Conservation (phyloP, 1,139 yeast genomes). For the Suhomyces chickasaworum region DNA sequence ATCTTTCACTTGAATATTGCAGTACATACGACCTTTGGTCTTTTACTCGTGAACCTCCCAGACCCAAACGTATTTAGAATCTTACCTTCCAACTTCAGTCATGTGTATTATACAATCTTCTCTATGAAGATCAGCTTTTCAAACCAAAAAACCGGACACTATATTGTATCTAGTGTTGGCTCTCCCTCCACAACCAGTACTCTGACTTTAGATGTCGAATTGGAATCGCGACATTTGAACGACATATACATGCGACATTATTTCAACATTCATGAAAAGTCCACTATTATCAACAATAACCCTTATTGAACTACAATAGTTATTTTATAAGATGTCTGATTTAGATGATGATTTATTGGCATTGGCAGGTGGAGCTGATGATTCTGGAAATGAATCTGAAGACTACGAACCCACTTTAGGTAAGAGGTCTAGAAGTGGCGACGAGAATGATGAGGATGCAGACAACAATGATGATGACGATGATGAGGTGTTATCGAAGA, state of each 20-base stretch:
- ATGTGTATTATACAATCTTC: too few relatives aligned
- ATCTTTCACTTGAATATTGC: conserved; percentile 8
- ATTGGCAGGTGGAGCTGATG: conserved; percentile 73
- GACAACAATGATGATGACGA: conserved; percentile 19
- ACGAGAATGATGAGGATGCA: conserved; percentile 17
- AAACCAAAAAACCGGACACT: too few relatives aligned
- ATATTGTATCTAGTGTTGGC: too few relatives aligned
- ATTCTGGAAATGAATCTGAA: conserved; percentile 32
- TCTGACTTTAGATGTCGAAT: background rate
- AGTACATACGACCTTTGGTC: conserved; percentile 6
- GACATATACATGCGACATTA: conserved; percentile 6
- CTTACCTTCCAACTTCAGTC: too few relatives aligned
- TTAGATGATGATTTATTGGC: conserved; percentile 90
- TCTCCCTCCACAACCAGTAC: too few relatives aligned
- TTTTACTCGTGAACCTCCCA: background rate
- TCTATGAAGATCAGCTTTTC: too few relatives aligned
- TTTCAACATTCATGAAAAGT: conserved; percentile 11
- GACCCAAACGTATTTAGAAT: too few relatives aligned
- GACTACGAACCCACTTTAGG: conserved; percentile 30
- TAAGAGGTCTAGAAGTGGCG: conserved; percentile 16
- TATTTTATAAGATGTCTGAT: conserved; percentile 47
- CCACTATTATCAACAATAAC: background rate
- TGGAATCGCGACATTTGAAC: background rate
- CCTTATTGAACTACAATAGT: background rate
- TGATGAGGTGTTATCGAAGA: conserved; percentile 21